Evolutionary conservation across 345 rosid species (phyloP).

Genomic region (Sonneratia alba): DNA sequence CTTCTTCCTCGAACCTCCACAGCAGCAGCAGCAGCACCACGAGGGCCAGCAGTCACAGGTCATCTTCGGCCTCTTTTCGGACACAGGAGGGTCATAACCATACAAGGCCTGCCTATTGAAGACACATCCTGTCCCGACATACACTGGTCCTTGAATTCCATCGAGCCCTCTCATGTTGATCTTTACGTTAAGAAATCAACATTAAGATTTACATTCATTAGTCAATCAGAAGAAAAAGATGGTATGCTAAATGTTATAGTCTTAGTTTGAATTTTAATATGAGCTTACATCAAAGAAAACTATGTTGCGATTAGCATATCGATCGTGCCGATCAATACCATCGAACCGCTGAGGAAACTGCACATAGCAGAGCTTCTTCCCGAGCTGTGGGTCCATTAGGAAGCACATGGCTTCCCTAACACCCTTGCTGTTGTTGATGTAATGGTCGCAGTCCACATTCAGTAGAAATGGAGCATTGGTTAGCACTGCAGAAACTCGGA

Average conservation of each 20-base stretch:
- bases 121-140: conserved; percentile 94
- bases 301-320: conserved; percentile 88
- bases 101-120: conserved; percentile 90
- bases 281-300: conserved; percentile 86
- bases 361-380: conserved; percentile 92
- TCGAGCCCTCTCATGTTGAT: conserved; percentile 90
- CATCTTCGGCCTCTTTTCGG: conserved; percentile 83
- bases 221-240: neutral
- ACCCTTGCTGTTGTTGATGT: conserved; percentile 85
- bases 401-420: conserved; percentile 96
- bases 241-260: neutral
- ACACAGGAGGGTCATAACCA: conserved; percentile 88
- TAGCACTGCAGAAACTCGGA: conserved; percentile 94
- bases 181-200: conserved; percentile 19
- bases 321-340: conserved; percentile 84
- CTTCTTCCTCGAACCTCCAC: conserved; percentile 74
- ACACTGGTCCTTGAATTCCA: conserved; percentile 94
- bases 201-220: conserved; percentile 1
- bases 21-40: conserved; percentile 93
- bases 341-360: conserved; percentile 97
- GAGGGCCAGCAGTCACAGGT: conserved; percentile 99
- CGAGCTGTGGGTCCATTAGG: conserved; percentile 92
- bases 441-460: conserved; percentile 94
- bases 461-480: conserved; percentile 89
- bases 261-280: neutral